Evolutionary conservation across 192 early-diverging fungal species (phyloP).

Genomic region (Paraglomus occultum): DNA sequence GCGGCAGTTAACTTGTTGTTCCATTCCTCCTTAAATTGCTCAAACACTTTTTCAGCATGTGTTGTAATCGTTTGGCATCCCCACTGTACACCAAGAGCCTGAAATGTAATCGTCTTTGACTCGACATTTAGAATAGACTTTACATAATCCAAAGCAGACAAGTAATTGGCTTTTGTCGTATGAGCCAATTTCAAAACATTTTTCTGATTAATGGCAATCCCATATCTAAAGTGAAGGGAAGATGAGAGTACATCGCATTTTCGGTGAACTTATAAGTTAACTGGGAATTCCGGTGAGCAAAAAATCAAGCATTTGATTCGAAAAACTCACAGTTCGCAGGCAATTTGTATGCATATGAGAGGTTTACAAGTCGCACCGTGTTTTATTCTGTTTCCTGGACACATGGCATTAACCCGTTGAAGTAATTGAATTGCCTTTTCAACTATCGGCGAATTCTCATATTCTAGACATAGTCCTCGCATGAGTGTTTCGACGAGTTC

Average conservation of each 20-base stretch:
- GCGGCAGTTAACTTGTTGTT: neutral
- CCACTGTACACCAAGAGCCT: neutral
- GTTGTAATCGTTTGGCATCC: neutral
- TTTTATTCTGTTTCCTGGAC: neutral
- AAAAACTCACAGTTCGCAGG: constrained; percentile 12
- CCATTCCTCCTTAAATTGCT: constrained; percentile 16
- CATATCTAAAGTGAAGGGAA: neutral
- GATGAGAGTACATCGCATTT: neutral
- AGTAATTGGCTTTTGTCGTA: constrained; percentile 14
- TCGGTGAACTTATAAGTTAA: neutral
- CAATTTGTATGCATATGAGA: neutral
- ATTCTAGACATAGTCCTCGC: too few species aligned
- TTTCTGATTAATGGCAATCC: neutral
- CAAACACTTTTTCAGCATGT: constrained; percentile 6
- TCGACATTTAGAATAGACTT: neutral
- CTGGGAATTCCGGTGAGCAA: neutral
- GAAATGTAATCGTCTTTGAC: neutral
- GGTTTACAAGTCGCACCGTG: constrained; percentile 14
- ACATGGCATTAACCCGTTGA: too few species aligned
- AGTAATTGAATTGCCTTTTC: too few species aligned
- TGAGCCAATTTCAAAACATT: neutral
- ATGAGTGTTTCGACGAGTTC: too few species aligned
- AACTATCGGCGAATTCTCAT: too few species aligned
- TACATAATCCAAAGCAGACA: constrained; percentile 2
- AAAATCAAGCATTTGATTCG: neutral